Conservation (phyloP, 1,284 basidiomycete genomes). For the Inonotus hispidus region DNA sequence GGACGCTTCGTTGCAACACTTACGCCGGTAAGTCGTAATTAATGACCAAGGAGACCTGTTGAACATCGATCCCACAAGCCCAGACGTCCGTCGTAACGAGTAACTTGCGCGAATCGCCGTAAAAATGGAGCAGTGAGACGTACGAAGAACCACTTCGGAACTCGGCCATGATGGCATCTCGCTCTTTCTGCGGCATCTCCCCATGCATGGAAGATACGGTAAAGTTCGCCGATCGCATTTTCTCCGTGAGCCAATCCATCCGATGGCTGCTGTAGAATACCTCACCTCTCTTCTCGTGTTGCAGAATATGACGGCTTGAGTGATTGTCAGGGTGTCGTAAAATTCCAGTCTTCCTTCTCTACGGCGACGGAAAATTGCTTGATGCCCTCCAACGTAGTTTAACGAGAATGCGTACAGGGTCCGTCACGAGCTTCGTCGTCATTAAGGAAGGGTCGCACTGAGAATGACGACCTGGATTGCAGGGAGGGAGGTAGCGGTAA, state of each 20-base stretch:
- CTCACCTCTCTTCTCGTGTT: slow-evolving; percentile 93
- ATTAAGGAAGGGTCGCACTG: slow-evolving; percentile 97
- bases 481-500: slow-evolving; percentile 95
- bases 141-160: slow-evolving; percentile 93
- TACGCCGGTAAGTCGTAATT: slow-evolving; percentile 96
- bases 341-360: slow-evolving; percentile 99
- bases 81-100: slow-evolving; percentile 97
- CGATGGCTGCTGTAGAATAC: slow-evolving; percentile 26
- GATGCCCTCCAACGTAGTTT: slow-evolving; percentile 99
- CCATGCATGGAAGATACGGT: slow-evolving; percentile 98
- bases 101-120: slow-evolving; percentile 60
- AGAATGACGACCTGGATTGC: slow-evolving; percentile 97
- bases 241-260: slow-evolving; percentile 99
- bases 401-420: slow-evolving; percentile 96
- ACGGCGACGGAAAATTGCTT: slow-evolving; percentile 99
- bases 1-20: slow-evolving; percentile 27
- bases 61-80: slow-evolving; percentile 98
- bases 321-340: slow-evolving; percentile 98
- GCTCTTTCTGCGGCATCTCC: slow-evolving; percentile 98
- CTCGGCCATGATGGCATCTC: slow-evolving; percentile 98
- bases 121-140: slow-evolving; percentile 30
- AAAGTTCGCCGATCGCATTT: slow-evolving; percentile 96
- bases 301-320: slow-evolving; percentile 99
- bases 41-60: slow-evolving; percentile 97
- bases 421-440: slow-evolving; percentile 99